A percentile compares a stretch with the other conserved stretches of the same genome.
These are phyloP conservation scores for Lathyrus tuberosus DNA, from an alignment of 306 rosid species.

Conservation along the genomic window DNA sequence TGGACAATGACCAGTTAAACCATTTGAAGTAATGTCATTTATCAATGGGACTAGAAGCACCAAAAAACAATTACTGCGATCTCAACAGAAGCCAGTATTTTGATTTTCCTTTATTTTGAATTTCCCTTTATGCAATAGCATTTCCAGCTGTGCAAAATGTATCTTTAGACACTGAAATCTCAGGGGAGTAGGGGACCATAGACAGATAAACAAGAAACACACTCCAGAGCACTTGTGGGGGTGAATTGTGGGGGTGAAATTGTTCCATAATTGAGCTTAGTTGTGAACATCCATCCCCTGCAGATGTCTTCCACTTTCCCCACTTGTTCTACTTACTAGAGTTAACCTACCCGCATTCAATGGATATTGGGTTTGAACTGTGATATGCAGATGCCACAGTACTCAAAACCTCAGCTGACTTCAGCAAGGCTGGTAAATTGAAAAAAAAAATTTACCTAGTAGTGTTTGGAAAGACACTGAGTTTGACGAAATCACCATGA, in stretches of 20 bases:
- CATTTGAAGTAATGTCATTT: constrained; percentile 34
- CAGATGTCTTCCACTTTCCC: constrained; percentile 45
- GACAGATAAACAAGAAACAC: constrained; percentile 47
- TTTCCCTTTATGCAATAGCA: constrained; percentile 24
- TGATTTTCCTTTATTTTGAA: background rate
- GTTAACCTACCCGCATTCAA: constrained; percentile 37
- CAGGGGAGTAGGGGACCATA: constrained; percentile 65
- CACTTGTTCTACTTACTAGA: constrained; percentile 48
- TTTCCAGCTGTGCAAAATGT: constrained; percentile 53
- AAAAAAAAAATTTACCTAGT: background rate
- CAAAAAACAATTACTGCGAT: constrained; percentile 52
- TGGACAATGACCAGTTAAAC: constrained; percentile 25
- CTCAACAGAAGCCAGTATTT: constrained; percentile 31
- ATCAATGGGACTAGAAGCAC: constrained; percentile 40
- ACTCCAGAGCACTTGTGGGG: constrained; percentile 52
- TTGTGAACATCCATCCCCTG: constrained; percentile 47
- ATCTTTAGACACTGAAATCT: constrained; percentile 50
- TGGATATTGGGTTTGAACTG: constrained; percentile 42
- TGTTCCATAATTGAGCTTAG: constrained; percentile 57
- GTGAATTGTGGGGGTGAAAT: constrained; percentile 39
- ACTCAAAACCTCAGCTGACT: constrained; percentile 22
- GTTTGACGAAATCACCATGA: background rate
- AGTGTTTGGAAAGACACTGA: background rate
- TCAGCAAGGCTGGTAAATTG: constrained; percentile 6
- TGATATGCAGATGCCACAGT: constrained; percentile 44